Base-by-base conservation (phyloP, 106 monocot species). In the Dactylorhiza incarnata region DNA sequence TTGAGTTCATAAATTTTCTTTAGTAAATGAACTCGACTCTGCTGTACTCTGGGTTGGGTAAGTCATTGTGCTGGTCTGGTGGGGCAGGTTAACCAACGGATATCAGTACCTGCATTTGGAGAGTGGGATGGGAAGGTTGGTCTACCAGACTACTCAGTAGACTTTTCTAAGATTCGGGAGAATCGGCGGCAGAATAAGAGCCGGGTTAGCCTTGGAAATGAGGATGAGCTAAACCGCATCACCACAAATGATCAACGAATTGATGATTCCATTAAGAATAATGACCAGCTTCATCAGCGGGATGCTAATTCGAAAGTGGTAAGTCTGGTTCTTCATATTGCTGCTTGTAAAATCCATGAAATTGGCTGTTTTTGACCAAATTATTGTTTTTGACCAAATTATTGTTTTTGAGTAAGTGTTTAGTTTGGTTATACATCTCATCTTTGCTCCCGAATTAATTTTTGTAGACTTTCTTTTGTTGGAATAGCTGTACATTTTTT, bases 91-190 rank as follows among this genome's bases (percentile, higher is more conserved):
- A 43, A 9, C 26, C 53, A 23, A 37, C 45, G 54, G 22, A 29
- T 74, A 10, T 74, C 74, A 29, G 54, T 74, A 29, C 74, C 74
- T 29, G 54, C 74, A 53, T 74, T 74, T 47, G 74, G 74, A 9
- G 74, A 74, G 37, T 74, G 74, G 74, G 74, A 74, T 55, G 54
- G 51, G 29, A 74, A 74, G 74, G 49, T 53, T 3, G 54, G 74
- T 51, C 53, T 74, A 15, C 74, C 74, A 16, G 74, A 74, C 9
- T 74, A 74, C 54, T 74, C 74, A 10, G 16, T 74, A 15, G 74
- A 74, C 43, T 74, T 74, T 55, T 54, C 74, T 74, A 74, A 17
- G 74, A 74, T 74, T 55, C 74, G 74, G 14, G 74, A 74, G 51
- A 11, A 74, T 51, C 15, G 74, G 17, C 53, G 54, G 1, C 26